A percentile compares a stretch with the other conserved stretches of the same genome.
Evolutionary conservation across 108 stramenopile species (phyloP).

Genomic region (Schizochytrium sp.): DNA sequence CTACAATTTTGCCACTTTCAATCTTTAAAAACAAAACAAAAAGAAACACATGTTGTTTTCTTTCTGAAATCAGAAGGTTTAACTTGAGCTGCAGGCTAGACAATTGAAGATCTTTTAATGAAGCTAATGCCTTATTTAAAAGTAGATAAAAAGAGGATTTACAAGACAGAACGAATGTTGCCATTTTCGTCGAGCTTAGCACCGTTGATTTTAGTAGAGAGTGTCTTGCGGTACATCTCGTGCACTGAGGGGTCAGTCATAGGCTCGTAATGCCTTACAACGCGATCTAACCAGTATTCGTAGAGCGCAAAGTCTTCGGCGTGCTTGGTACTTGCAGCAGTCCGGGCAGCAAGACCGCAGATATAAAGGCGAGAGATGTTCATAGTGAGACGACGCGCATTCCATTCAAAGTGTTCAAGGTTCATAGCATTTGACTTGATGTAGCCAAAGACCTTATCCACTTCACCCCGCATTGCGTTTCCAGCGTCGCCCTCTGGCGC

Average conservation of each 20-base stretch:
- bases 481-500: slow-evolving; percentile 16
- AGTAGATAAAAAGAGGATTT: neutral
- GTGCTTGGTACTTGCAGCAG: neutral
- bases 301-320: neutral
- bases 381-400: slow-evolving; percentile 52
- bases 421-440: slow-evolving; percentile 20
- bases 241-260: slow-evolving; percentile 46
- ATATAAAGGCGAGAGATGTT: slow-evolving; percentile 46
- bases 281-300: slow-evolving; percentile 57
- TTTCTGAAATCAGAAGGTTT: no score
- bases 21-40: no score
- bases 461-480: neutral
- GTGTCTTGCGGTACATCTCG: neutral
- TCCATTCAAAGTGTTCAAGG: slow-evolving; percentile 45
- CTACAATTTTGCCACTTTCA: no score
- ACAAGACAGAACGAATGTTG: slow-evolving; percentile 13
- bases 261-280: slow-evolving; percentile 9
- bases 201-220: slow-evolving; percentile 37
- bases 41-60: no score
- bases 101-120: neutral
- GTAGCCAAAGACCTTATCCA: slow-evolving; percentile 55
- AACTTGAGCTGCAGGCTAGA: no score
- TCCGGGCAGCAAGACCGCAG: slow-evolving; percentile 9
- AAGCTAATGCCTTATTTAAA: neutral
- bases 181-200: slow-evolving; percentile 2